A percentile compares a stretch with the other conserved stretches of the same genome.
These are phyloP conservation scores for Lolium rigidum DNA, from an alignment of 176 grass and related monocot species.

Conservation along the genomic window DNA sequence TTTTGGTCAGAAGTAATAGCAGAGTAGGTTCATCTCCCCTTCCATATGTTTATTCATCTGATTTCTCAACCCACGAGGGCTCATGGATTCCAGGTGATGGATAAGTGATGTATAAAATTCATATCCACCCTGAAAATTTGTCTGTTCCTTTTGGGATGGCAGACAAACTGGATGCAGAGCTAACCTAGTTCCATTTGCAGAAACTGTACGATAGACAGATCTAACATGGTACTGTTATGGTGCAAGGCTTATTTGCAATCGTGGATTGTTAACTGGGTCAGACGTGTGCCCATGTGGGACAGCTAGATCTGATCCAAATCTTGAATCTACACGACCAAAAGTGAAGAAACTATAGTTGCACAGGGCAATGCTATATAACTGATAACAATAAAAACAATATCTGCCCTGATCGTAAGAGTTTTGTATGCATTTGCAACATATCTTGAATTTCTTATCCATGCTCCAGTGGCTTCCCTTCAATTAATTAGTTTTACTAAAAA, in stretches of 20 bases:
- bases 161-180: slow-evolving; percentile 29
- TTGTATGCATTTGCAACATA: slow-evolving; percentile 4
- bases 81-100: slow-evolving; percentile 27
- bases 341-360: slow-evolving; percentile 22
- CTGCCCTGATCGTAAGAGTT: not conserved
- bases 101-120: slow-evolving; percentile 28
- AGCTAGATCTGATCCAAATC: slow-evolving; percentile 36
- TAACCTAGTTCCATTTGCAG: slow-evolving; percentile 17
- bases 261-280: not conserved
- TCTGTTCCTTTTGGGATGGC: slow-evolving; percentile 29
- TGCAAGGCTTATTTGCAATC: slow-evolving; percentile 19
- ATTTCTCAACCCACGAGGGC: slow-evolving; percentile 1
- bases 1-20: slow-evolving; percentile 13
- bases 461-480: not conserved
- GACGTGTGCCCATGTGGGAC: slow-evolving; percentile 18
- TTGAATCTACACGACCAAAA: slow-evolving; percentile 20
- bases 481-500: not conserved
- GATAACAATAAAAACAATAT: slow-evolving; percentile 34
- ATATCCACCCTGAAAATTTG: slow-evolving; percentile 22
- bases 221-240: slow-evolving; percentile 26
- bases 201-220: slow-evolving; percentile 9
- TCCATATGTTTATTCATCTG: not conserved
- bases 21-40: slow-evolving; percentile 36
- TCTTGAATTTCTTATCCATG: not conserved
- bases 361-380: slow-evolving; percentile 22